These are phyloP conservation scores for Gossypium schwendimanii DNA, from an alignment of 441 rosid species.

Conservation along the genomic window DNA sequence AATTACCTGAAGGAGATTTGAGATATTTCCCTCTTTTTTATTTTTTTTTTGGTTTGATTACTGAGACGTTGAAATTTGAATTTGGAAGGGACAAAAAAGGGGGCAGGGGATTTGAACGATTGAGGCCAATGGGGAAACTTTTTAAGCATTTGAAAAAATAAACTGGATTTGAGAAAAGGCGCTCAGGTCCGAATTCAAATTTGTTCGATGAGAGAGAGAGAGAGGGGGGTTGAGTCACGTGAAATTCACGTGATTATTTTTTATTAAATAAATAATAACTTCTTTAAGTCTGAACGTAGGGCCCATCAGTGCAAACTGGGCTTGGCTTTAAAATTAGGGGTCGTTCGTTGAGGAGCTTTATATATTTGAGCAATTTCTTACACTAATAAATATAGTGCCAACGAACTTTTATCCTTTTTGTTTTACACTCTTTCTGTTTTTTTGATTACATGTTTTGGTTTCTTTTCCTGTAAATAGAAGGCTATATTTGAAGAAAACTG, in stretches of 20 bases:
- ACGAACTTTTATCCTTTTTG: too few species aligned
- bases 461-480: background rate
- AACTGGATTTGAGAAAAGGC: constrained; percentile 37
- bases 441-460: background rate
- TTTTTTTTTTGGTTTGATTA: background rate
- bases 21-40: background rate
- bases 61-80: constrained; percentile 21
- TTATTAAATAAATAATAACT: background rate
- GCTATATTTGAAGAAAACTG: background rate
- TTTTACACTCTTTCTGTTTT: background rate
- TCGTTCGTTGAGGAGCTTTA: too few species aligned
- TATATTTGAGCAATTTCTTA: too few species aligned
- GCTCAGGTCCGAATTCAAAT: constrained; percentile 60
- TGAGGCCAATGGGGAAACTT: constrained; percentile 12
- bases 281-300: constrained; percentile 7
- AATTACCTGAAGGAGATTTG: constrained; percentile 11
- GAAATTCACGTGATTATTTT: constrained; percentile 30
- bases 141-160: constrained; percentile 10
- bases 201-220: constrained; percentile 12
- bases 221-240: constrained; percentile 28
- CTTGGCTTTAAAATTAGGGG: too few species aligned
- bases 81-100: constrained; percentile 13
- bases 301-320: background rate
- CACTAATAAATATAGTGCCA: too few species aligned
- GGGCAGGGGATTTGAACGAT: constrained; percentile 19